Evolutionary conservation across 78 protist species (phyloP), one percentile per base, ranked within the genome.

Genomic region (Guillardia theta): DNA sequence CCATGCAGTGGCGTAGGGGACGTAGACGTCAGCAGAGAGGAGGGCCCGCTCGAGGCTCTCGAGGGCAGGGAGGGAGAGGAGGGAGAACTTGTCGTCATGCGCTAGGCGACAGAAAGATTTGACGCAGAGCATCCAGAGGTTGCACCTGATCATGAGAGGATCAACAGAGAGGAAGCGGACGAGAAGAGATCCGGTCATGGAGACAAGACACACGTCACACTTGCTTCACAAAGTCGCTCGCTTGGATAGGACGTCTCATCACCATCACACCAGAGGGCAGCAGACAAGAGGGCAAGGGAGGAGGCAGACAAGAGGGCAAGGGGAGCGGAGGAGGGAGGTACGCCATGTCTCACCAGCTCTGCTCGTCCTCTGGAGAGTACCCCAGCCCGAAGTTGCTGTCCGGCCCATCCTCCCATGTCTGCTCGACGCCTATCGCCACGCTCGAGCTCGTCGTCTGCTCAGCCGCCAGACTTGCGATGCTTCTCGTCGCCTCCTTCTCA

Each of bases 71-170:
- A 18, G 53, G 33, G 45, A 1, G 43, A 78, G 53, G 24, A 78
- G 90, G 43, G 90, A 45, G 48, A 24, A 78, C 43, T 50, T 46
- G 33, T 78, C 90, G 50, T 78, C 90, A 48, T 78, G 90, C 18
- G 90, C 90, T 18, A 78, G 39, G 44, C 90, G 90, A 19, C 90
- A 78, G 50, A 78, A 43, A 48, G 18, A 6, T 50, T 78, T 78
- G 90, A 78, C 48, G 90, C 48, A n/a, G 50, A 78, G 90, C 90
- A 78, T 78, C 90, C 90, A 78, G 43, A 78, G 90, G 50, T 43
- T 78, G 90, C 80, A 64, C 80, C 80, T 24, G 80, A 18, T 21
- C 80, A n/a, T n/a, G n/a, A n/a, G n/a, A n/a, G n/a, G n/a, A n/a
- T n/a, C n/a, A n/a, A n/a, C n/a, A n/a, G n/a, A n/a, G n/a, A n/a